Conservation (phyloP, 1,139 yeast species). For the Geotrichum aggregatum region DNA sequence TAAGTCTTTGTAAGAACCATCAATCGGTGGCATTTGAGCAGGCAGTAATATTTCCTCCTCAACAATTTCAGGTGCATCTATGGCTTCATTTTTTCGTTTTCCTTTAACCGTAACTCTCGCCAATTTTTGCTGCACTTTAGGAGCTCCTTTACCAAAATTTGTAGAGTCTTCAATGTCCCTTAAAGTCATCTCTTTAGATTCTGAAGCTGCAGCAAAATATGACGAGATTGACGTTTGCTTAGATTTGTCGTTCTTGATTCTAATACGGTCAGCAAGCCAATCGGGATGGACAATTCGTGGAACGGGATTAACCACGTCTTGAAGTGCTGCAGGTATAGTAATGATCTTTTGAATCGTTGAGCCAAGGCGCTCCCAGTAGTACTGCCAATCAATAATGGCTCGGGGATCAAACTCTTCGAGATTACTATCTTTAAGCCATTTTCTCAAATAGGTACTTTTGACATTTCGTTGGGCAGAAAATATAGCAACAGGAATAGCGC, state of each 20-base stretch:
- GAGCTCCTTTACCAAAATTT: slow-evolving; percentile 28
- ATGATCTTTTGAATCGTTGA: slow-evolving; percentile 93
- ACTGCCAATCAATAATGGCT: slow-evolving; percentile 86
- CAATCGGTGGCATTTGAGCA: slow-evolving; percentile 53
- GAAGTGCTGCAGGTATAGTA: slow-evolving; percentile 96
- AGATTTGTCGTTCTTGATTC: slow-evolving; percentile 55
- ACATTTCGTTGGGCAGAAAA: slow-evolving; percentile 73
- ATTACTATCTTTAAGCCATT: slow-evolving; percentile 82
- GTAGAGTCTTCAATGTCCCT: slow-evolving; percentile 78
- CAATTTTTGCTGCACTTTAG: slow-evolving; percentile 16
- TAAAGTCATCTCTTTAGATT: slow-evolving; percentile 19
- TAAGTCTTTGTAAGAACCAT: slow-evolving; percentile 72
- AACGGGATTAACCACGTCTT: slow-evolving; percentile 85
- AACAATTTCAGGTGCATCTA: slow-evolving; percentile 26
- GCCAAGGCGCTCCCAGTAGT: slow-evolving; percentile 84
- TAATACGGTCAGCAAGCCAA: slow-evolving; percentile 73
- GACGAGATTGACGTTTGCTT: slow-evolving; percentile 64
- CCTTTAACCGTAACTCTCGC: slow-evolving; percentile 24
- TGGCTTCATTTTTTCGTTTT: slow-evolving; percentile 25
- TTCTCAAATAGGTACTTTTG: slow-evolving; percentile 62
- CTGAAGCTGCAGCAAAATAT: slow-evolving; percentile 49
- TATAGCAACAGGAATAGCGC: slow-evolving; percentile 95
- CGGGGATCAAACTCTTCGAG: slow-evolving; percentile 85
- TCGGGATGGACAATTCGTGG: slow-evolving; percentile 93
- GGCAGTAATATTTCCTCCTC: slow-evolving; percentile 28